Evolutionary conservation across 2,329 filamentous ascomycete species (phyloP), one percentile per base, ranked within the genome.

Genomic region (Trematosphaeria pertusa): DNA sequence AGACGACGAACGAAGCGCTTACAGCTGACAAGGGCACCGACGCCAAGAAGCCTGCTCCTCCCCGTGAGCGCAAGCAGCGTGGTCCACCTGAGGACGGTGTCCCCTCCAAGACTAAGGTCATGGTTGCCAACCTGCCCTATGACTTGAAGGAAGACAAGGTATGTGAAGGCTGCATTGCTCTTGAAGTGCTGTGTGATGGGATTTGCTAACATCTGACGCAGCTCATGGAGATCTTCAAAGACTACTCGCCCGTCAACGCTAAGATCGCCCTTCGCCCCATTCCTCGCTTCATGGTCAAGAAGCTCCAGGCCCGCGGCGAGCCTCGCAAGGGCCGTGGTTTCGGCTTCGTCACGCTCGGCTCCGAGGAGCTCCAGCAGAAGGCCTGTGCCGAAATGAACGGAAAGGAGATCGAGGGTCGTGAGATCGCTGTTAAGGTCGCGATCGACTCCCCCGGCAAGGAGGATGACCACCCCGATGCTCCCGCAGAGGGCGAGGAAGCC

Each of bases 261-360:
- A 99, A 97, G 86, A 97, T 99, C 71, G 94, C 94, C 61, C 90
- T 99, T 64, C 93, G 94, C 67, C 94, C 94, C 41, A 99, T 99
- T 63, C 94, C 94, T 64, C 92, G 93, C 69, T 99, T 97, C 83
- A 99, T 99, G 94, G 94, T 99, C 79, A 97, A 97, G 88, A 99
- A 99, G 85, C 90, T 99, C 55, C 92, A 96, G 80, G 92, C 93
- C 69, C 93, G 94, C 73, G 92, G 92, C 72, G 94, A 99, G 81
- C 87, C 93, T 67, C 94, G 94, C 81, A 99, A 99, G 87, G 94
- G 94, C 53, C 94, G 94, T 81, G 94, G 94, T 61, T 99, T 99
- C 74, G 94, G 94, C 61, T 99, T 99, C 75, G 94, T 99, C 56
- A 97, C 91, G 52, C 87, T 99, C 54, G 88, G 88, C 56, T 95